Evolutionary conservation across 345 rosid genomes (phyloP), one percentile per base, ranked within the genome.

Genomic region (Pistacia vera): DNA sequence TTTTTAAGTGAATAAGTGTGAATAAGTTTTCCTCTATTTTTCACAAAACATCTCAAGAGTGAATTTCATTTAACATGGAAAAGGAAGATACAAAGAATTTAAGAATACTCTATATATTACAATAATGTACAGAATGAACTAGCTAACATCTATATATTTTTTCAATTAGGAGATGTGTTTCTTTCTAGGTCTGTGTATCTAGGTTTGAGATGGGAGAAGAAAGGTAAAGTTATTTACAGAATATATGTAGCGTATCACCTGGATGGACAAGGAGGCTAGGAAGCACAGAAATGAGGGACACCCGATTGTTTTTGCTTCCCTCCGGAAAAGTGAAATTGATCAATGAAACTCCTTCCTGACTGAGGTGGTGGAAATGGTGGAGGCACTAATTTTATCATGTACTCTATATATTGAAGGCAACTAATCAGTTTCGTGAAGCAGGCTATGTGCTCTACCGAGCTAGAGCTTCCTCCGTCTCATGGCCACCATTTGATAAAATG

Each of bases 201-300:
- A n/a, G n/a, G n/a, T n/a, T n/a, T n/a, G n/a, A n/a, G 28, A 57
- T 12, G 35, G 2, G 70, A 17, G 30, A 55, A 12, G 28, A 63
- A 75, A 75, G 36, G 12, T 9, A 73, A 71, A 62, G 48, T 66
- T 49, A 65, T 60, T 58, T 70, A 73, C 25, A 57, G 44, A 67
- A 76, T 51, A 41, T 0, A 65, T 0, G 65, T 48, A 22, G n/a
- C 63, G 70, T 25, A 77, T 81, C 56, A 95, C 98, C 96, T 95
- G 98, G 58, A 87, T 79, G 57, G 86, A 85, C 78, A 90, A 66
- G 81, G 78, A 85, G 17, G 97, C 90, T 77, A 88, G 68, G 81
- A 88, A 72, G 97, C 98, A 95, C 59, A 89, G 80, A 70, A 74
- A 77, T 0, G 98, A 92, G 20, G 99, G 99, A 79, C 99, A 92